Evolutionary conservation across 2,329 filamentous ascomycete species (phyloP), one percentile per base, ranked within the genome.

Genomic region (Pyrenochaeta sp.): DNA sequence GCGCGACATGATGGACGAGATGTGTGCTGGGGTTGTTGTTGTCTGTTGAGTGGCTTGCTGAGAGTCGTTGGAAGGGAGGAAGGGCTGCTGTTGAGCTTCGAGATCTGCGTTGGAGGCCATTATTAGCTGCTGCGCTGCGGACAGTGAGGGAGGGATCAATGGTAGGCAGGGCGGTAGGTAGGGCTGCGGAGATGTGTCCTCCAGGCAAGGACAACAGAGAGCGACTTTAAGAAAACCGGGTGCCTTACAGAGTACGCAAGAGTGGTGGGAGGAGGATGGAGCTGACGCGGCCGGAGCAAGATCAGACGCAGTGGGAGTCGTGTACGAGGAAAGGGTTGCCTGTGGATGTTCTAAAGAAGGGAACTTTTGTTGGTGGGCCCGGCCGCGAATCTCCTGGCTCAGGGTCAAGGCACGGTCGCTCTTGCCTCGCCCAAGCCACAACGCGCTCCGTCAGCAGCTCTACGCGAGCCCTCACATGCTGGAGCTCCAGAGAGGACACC

Each of bases 1-100:
- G 78, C 92, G 88, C 69, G 91, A 85, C 93, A 96, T 97, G 74
- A 71, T 78, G 62, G 64, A 53, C 12, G 62, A 55, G 39, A 55
- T 42, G 32, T 52, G n/a, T n/a, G n/a, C n/a, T n/a, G n/a, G 52
- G 36, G 57, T 30, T 4, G 34, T 36, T 34, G 53, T 19, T 19
- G 19, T 19, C 19, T 19, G 50, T 34, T 3, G 52, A 22, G 50
- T 24, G 24, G 58, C 30, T 37, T 58, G 59, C 13, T 62, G 59
- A n/a, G 56, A 54, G 5, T 63, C 24, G 54, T 72, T 61, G 54
- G 64, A 59, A 34, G 54, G 45, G 46, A 72, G 61, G 49, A 71
- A 66, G 22, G 61, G 66, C 37, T 71, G 65, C 39, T 72, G 72
- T 30, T 73, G 68, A 50, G 69, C 65, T 67, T 72, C 60, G 59